Evolutionary conservation across 805 yeast species (phyloP), one percentile per base, ranked within the genome.

Genomic region (Cephaloascus albidus): DNA sequence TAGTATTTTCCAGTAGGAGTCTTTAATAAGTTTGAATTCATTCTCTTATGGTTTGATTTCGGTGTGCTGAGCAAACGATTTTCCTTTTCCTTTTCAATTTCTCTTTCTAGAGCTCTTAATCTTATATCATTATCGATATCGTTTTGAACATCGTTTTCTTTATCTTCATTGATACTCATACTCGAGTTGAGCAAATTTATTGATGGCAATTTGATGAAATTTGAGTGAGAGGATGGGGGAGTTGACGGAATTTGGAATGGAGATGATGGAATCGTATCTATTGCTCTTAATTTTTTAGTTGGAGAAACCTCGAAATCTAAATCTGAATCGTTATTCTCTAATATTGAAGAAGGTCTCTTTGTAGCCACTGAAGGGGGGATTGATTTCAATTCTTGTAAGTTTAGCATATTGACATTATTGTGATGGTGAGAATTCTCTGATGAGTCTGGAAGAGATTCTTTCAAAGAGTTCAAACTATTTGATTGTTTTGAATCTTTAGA

Each of bases 1-100:
- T 53, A 55, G 36, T 48, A 46, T 37, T 50, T 45, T 1, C 61
- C 67, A 2, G 68, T 63, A 3, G 72, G 71, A 1, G 71, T 66
- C 34, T 54, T 55, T 41, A 60, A 55, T 18, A 52, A 31, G 15
- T n/a, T 14, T 6, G 15, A n/a, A 14, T 14, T n/a, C 18, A 31
- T n/a, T 14, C 27, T 12, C n/a, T 30, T 35, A 5, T 27, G 20
- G 18, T 33, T 14, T 18, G 34, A 31, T 23, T 10, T 34, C 35
- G 36, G 20, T 15, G 35, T 19, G 33, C 33, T 8, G 6, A 31
- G 18, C 15, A 31, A 16, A 31, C 6, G 15, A 6, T 31, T 31
- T 8, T 31, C 33, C 16, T 8, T 23, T 23, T 23, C 28, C 12
- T 23, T 23, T n/a, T n/a, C n/a, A n/a, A n/a, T n/a, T n/a, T n/a